Percentiles rank a stretch among this genome's conserved stretches.
phyloP scores from a whole-genome alignment of 2,329 filamentous ascomycete genomes.

The Nothopassalora personata region DNA sequence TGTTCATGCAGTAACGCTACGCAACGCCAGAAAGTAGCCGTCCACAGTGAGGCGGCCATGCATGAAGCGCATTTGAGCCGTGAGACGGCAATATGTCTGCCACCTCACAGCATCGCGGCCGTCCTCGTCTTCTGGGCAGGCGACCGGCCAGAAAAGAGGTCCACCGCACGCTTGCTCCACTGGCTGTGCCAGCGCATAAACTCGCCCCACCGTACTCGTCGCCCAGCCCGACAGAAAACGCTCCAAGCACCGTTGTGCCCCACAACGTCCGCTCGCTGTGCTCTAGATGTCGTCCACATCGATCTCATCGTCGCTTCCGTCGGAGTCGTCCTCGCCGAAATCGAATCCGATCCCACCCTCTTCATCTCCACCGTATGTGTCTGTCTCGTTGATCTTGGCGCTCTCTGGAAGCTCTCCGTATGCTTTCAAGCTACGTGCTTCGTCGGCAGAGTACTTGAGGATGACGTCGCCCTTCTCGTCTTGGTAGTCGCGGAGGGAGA shows the following conservation, averaged over 20 bases:
- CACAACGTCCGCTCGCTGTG: not conserved
- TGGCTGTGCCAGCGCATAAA: not conserved
- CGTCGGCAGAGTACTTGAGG: constrained; percentile 91
- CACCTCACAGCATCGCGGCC: constrained; percentile 1
- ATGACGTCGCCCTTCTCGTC: constrained; percentile 91
- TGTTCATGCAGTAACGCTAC: constrained; percentile 10
- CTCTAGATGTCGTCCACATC: constrained; percentile 87
- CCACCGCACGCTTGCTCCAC: constrained; percentile 1
- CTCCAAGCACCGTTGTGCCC: not conserved
- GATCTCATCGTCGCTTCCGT: constrained; percentile 67
- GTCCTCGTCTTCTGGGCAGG: not conserved
- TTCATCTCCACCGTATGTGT: constrained; percentile 85
- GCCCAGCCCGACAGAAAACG: not conserved
- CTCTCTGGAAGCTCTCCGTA: constrained; percentile 96
- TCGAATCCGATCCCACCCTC: constrained; percentile 97
- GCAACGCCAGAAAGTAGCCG: not conserved
- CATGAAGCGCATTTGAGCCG: constrained; percentile 3
- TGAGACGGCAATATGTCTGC: not conserved
- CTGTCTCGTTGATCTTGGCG: constrained; percentile 99
- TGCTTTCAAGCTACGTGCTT: constrained; percentile 89
- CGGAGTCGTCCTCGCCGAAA: constrained; percentile 81
- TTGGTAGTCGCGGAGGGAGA: constrained; percentile 86
- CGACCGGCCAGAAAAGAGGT: not conserved
- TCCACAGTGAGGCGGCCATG: not conserved
- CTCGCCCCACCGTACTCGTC: not conserved